Conservation (phyloP, 352 stramenopile species). For the Pythium scleroteichum region DNA sequence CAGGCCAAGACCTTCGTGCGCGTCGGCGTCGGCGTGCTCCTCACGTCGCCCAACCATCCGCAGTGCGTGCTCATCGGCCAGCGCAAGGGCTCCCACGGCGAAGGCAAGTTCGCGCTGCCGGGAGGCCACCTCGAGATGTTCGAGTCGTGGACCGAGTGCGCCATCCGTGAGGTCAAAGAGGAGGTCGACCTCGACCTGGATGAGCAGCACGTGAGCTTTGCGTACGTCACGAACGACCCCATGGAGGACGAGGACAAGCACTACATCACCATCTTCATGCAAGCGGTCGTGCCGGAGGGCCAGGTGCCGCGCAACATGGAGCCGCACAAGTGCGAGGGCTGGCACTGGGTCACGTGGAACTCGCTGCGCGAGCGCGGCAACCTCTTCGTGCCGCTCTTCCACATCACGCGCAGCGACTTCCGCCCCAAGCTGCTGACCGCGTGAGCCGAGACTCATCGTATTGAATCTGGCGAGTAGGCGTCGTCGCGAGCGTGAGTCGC, state of each 20-base stretch:
- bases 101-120: conserved; percentile 70
- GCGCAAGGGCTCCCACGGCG: conserved; percentile 75
- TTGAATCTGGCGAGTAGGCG: too few relatives aligned
- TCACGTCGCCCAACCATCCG: conserved; percentile 65
- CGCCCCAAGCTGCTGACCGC: conserved; percentile 25
- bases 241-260: conserved; percentile 84
- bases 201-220: conserved; percentile 39
- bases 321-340: conserved; percentile 81
- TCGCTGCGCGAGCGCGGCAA: conserved; percentile 54
- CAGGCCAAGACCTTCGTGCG: conserved; percentile 57
- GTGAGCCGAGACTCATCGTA: too few relatives aligned
- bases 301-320: conserved; percentile 77
- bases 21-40: conserved; percentile 75
- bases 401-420: conserved; percentile 68
- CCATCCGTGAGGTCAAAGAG: conserved; percentile 79
- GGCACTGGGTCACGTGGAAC: conserved; percentile 64
- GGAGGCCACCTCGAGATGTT: conserved; percentile 84
- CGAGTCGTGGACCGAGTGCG: conserved; percentile 78
- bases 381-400: conserved; percentile 73
- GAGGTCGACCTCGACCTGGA: conserved; percentile 75
- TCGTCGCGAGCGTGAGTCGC: too few relatives aligned
- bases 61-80: conserved; percentile 70
- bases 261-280: conserved; percentile 88
- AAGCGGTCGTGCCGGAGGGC: conserved; percentile 48
- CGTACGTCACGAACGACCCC: conserved; percentile 79